These are phyloP conservation scores for Oenanthe sinensis DNA, from an alignment of 129 eudicot species.

Conservation along the genomic window DNA sequence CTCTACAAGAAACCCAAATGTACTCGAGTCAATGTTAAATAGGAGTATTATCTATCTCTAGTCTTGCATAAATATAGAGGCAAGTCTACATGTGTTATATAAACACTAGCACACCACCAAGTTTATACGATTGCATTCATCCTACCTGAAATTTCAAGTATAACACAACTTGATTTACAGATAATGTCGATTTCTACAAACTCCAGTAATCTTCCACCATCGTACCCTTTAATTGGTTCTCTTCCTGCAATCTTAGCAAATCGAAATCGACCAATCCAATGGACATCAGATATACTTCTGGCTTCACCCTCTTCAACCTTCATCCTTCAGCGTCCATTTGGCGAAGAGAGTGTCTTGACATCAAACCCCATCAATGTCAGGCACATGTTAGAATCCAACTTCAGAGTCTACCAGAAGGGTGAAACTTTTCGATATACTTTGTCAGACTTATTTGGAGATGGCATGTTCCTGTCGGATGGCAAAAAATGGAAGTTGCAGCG, in stretches of 20 bases:
- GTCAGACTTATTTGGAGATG: slow-evolving; percentile 56
- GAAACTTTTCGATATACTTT: not conserved
- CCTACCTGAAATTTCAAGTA: not conserved
- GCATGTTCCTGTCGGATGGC: slow-evolving; percentile 56
- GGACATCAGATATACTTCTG: slow-evolving; percentile 41
- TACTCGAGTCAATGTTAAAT: not conserved
- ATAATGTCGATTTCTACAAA: not conserved
- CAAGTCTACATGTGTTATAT: not conserved
- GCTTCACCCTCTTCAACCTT: slow-evolving; percentile 28
- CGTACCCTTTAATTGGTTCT: slow-evolving; percentile 57
- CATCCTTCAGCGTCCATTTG: slow-evolving; percentile 48
- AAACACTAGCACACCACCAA: not conserved
- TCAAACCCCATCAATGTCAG: slow-evolving; percentile 52
- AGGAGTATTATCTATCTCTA: too few species aligned
- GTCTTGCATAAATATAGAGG: not conserved
- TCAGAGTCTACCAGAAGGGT: slow-evolving; percentile 48
- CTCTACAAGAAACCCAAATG: not conserved
- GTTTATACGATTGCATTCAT: not conserved
- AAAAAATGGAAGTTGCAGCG: slow-evolving; percentile 58
- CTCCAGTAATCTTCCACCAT: slow-evolving; percentile 10
- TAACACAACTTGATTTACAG: not conserved
- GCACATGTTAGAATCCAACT: slow-evolving; percentile 44
- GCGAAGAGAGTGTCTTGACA: slow-evolving; percentile 38
- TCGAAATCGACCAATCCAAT: slow-evolving; percentile 33
- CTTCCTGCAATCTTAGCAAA: slow-evolving; percentile 27